A percentile compares a stretch with the other conserved stretches of the same genome.
Evolutionary conservation across 192 early-diverging fungal species (phyloP).

Genomic region (Coemansia sp.): DNA sequence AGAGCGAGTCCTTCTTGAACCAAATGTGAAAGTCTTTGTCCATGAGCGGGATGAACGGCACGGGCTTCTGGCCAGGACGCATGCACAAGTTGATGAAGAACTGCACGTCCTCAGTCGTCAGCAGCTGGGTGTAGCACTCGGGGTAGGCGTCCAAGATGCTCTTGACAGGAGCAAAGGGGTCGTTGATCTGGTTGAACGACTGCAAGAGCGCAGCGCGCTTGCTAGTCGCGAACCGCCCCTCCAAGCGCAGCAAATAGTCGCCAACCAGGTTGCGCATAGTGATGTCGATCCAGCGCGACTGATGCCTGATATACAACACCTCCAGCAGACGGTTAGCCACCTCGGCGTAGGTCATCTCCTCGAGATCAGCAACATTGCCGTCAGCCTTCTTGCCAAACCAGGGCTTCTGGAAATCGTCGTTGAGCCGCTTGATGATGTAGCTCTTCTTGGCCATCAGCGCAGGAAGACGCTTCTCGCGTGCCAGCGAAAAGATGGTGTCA

Average conservation of each 20-base stretch:
- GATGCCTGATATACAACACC: conserved; percentile 73
- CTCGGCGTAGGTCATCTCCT: conserved; percentile 93
- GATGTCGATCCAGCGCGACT: conserved; percentile 78
- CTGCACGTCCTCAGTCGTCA: conserved; percentile 38
- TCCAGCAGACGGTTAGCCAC: conserved; percentile 79
- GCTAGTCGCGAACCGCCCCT: conserved; percentile 59
- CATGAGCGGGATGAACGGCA: conserved; percentile 87
- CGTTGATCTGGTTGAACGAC: neutral
- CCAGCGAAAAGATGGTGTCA: conserved; percentile 75
- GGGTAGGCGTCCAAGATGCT: conserved; percentile 17
- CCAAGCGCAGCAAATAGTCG: conserved; percentile 79
- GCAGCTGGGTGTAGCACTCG: conserved; percentile 33
- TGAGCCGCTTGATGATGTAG: conserved; percentile 85
- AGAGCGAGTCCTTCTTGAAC: conserved; percentile 90
- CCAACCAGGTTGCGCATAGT: conserved; percentile 69
- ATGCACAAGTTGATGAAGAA: conserved; percentile 49
- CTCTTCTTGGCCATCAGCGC: conserved; percentile 67
- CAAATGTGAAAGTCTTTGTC: conserved; percentile 89
- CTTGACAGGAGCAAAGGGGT: conserved; percentile 32
- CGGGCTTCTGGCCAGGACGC: conserved; percentile 70
- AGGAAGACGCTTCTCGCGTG: conserved; percentile 75
- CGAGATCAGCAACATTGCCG: conserved; percentile 72
- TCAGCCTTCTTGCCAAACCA: conserved; percentile 90
- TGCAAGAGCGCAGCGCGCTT: neutral
- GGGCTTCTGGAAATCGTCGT: conserved; percentile 68